Percentiles rank a stretch among this genome's conserved stretches.
phyloP scores from a whole-genome alignment of 1,284 basidiomycete genomes.

The Neonothopanus nambi region DNA sequence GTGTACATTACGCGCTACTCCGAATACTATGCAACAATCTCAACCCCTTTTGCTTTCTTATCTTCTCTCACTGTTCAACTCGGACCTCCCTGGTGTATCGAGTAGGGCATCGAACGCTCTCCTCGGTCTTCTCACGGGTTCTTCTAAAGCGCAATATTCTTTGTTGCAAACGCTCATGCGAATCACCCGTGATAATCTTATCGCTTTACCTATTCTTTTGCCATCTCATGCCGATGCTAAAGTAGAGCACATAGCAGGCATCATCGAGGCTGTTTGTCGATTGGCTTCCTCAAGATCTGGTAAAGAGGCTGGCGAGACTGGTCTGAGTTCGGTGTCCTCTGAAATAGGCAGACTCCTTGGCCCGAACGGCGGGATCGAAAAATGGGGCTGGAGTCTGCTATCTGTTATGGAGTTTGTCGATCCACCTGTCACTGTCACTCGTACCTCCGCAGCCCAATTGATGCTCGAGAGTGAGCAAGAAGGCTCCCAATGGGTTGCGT shows the following conservation, averaged over 20 bases:
- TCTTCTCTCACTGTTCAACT: slow-evolving; percentile 62
- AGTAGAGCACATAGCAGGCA: slow-evolving; percentile 63
- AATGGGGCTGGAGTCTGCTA: slow-evolving; percentile 86
- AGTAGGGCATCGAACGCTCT: slow-evolving; percentile 49
- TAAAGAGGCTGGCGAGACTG: slow-evolving; percentile 20
- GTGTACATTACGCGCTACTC: slow-evolving; percentile 52
- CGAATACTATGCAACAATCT: slow-evolving; percentile 62
- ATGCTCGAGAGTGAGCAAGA: slow-evolving; percentile 54
- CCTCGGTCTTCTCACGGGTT: slow-evolving; percentile 42
- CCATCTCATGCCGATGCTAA: slow-evolving; percentile 69
- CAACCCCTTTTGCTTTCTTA: slow-evolving; percentile 69
- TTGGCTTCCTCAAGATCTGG: slow-evolving; percentile 33
- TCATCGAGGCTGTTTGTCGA: slow-evolving; percentile 72
- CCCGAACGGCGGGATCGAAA: slow-evolving; percentile 80
- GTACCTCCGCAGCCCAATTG: slow-evolving; percentile 50
- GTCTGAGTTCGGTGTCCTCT: slow-evolving; percentile 43
- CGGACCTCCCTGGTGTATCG: slow-evolving; percentile 55
- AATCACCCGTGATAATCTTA: slow-evolving; percentile 62
- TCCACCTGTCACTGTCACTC: slow-evolving; percentile 50
- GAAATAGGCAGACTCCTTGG: slow-evolving; percentile 75
- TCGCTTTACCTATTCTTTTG: slow-evolving; percentile 76
- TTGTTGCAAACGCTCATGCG: slow-evolving; percentile 56
- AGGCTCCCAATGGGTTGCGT: slow-evolving; percentile 39
- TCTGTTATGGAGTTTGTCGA: slow-evolving; percentile 72
- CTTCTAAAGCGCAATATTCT: slow-evolving; percentile 41